Evolutionary conservation across 441 rosid genomes (phyloP), one percentile per base, ranked within the genome.

Genomic region (Populus tomentosa): DNA sequence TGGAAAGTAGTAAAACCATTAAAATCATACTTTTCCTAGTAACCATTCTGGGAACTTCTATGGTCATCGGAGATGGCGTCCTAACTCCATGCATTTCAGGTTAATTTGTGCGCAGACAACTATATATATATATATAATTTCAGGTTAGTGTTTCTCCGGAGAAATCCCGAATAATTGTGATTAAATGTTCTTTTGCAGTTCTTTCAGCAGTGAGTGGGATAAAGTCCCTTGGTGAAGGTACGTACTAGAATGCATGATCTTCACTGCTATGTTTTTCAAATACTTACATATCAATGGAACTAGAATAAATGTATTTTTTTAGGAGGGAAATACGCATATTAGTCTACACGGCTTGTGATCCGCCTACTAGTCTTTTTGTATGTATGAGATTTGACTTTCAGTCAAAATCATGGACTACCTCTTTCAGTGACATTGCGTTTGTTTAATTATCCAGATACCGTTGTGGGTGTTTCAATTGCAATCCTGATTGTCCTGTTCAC

Each of bases 31-130:
- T 94, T 46, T 94, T 94, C 83, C 79, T 89, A 1, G 67, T 90
- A 66, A 88, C 97, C 42, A 88, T 94, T 62, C 87, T 91, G 10
- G 98, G 91, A 5, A 90, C 97, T 73, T 88, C 97, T 53, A 91
- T 94, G 95, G 91, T 93, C 59, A 89, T 94, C 2, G 97, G 98
- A 9, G 98, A 94, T 75, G 97, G 97, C 1, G 77, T 94, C 71
- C 92, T 94, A 61, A 91, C 97, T 67, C 97, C 97, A n/a, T 82
- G 84, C 42, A 94, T 94, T 74, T 92, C 97, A 79, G 91, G 97
- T 91, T 26, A 26, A 26, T 26, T 67, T 6, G n/a, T 61, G 9
- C 33, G 5, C 6, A 6, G 36, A 7, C 30, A 14, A 0, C 26
- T 62, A 23, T 62, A 23, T n/a, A n/a, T 23, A 20, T 16, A 30